Evolutionary conservation across 2,329 filamentous ascomycete genomes (phyloP).

Genomic region (Trichoderma afroharzianum): DNA sequence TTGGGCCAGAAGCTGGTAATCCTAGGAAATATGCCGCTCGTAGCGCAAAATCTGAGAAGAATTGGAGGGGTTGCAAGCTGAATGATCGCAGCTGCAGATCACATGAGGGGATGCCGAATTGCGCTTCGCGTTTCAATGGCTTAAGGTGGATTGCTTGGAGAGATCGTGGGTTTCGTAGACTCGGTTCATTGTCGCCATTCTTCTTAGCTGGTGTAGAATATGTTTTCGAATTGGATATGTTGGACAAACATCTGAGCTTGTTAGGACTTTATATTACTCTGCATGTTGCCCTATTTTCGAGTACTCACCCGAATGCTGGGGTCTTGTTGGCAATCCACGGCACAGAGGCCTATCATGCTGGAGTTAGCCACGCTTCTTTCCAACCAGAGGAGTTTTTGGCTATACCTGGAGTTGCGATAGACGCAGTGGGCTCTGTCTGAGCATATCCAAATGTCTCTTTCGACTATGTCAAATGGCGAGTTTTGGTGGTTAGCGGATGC

Average conservation of each 20-base stretch:
- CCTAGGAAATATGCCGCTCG: conserved; percentile 92
- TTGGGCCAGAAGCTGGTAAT: conserved; percentile 78
- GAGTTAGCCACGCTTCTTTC: background rate
- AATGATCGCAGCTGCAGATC: conserved; percentile 92
- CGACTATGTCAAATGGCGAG: background rate
- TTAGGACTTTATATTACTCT: background rate
- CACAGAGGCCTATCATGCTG: background rate
- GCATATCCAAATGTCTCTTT: conserved; percentile 21
- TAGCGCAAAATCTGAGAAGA: conserved; percentile 91
- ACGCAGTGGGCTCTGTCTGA: conserved; percentile 28
- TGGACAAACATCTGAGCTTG: background rate
- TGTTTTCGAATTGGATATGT: background rate
- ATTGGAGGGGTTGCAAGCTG: conserved; percentile 83
- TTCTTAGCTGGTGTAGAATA: background rate
- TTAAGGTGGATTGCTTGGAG: conserved; percentile 84
- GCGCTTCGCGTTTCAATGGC: conserved; percentile 70
- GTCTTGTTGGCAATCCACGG: conserved; percentile 6
- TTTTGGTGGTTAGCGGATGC: background rate
- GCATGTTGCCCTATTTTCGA: background rate
- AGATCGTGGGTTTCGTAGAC: conserved; percentile 64
- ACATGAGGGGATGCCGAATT: conserved; percentile 78
- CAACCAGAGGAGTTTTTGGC: too few species aligned
- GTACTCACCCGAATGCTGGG: conserved; percentile 4
- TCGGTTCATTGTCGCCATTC: background rate
- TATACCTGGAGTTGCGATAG: conserved; percentile 27